Evolutionary conservation across 2,329 filamentous ascomycete genomes (phyloP), one percentile per base, ranked within the genome.

Genomic region (Scopulariopsis brevicaulis): DNA sequence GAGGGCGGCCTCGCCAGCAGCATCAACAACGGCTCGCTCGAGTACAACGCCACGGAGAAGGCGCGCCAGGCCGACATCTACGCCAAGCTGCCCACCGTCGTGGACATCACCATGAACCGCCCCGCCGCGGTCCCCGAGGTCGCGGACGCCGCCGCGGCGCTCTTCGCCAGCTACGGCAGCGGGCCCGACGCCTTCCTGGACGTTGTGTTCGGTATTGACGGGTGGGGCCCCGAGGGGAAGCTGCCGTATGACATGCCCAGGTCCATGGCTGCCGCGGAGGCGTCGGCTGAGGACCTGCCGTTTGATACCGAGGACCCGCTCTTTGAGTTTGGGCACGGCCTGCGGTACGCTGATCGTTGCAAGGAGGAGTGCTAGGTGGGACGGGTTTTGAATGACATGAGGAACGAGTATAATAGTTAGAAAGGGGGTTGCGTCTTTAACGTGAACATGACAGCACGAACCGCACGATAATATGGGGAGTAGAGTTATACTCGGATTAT

Each of bases 211-310:
- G 68, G 66, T 0, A 61, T 68, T 1, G 68, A 66, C 8, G 62
- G 64, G 14, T 76, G 76, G 0, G 62, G 71, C 2, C 46, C 46
- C 11, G 46, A 50, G 58, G 46, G 46, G n/a, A 24, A 50, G 46
- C 46, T 50, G 46, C 46, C 46, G 76, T 76, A 77, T 63, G 76
- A 79, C 63, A 57, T 80, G 37, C 76, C 77, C 0, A 63, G 71
- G 12, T 76, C 73, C 6, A 70, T 71, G 61, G 68, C 65, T 52
- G 76, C 75, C 1, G 76, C 77, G 0, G 68, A 71, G 53, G 68
- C 63, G 10, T 60, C 62, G 0, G 60, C 55, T 15, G 65, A 66
- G 37, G 68, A 70, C 53, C 62, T 68, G 12, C 63, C 67, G 0
- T 70, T 63, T 52, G 66, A 70, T 43, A 66, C 65, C 0, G 59